phyloP scores from a whole-genome alignment of 1,139 yeast genomes.

The Suhomyces wounanorum region DNA sequence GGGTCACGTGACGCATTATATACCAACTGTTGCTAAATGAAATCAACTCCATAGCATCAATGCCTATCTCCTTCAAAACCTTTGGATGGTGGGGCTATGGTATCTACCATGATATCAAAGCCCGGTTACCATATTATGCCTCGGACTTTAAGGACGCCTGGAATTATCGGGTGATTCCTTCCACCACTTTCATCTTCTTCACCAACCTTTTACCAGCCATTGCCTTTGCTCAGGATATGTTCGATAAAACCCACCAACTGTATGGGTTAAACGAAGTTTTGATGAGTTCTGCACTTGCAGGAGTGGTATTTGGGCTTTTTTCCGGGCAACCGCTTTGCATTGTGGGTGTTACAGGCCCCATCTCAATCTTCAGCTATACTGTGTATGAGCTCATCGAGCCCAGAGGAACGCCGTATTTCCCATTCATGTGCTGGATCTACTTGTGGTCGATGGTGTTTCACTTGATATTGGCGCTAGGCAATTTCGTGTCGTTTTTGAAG shows the following conservation, averaged over 20 bases:
- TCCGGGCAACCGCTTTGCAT: slow-evolving; percentile 92
- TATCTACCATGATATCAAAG: slow-evolving; percentile 53
- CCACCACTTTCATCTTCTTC: slow-evolving; percentile 80
- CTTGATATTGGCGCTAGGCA: slow-evolving; percentile 66
- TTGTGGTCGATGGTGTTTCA: slow-evolving; percentile 91
- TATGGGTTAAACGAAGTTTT: slow-evolving; percentile 92
- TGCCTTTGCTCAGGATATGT: slow-evolving; percentile 97
- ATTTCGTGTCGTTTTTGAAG: slow-evolving; percentile 67
- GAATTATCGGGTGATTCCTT: slow-evolving; percentile 87
- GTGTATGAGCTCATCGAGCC: slow-evolving; percentile 78
- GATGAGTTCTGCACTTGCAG: slow-evolving; percentile 83
- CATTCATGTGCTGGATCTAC: slow-evolving; percentile 95
- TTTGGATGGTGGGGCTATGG: slow-evolving; percentile 51
- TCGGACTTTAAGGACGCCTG: slow-evolving; percentile 84
- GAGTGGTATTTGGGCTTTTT: slow-evolving; percentile 81
- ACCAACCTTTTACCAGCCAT: slow-evolving; percentile 91
- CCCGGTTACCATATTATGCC: slow-evolving; percentile 63
- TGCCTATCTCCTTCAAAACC: slow-evolving; percentile 7
- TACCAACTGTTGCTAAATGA: background rate
- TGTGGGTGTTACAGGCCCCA: slow-evolving; percentile 98
- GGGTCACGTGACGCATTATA: slow-evolving; percentile 3
- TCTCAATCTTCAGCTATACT: slow-evolving; percentile 87
- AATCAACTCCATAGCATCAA: background rate
- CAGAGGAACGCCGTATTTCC: slow-evolving; percentile 70
- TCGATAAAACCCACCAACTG: slow-evolving; percentile 79